These are phyloP conservation scores for Lentinus polychrous DNA, from an alignment of 1,284 basidiomycete species.

Conservation along the genomic window DNA sequence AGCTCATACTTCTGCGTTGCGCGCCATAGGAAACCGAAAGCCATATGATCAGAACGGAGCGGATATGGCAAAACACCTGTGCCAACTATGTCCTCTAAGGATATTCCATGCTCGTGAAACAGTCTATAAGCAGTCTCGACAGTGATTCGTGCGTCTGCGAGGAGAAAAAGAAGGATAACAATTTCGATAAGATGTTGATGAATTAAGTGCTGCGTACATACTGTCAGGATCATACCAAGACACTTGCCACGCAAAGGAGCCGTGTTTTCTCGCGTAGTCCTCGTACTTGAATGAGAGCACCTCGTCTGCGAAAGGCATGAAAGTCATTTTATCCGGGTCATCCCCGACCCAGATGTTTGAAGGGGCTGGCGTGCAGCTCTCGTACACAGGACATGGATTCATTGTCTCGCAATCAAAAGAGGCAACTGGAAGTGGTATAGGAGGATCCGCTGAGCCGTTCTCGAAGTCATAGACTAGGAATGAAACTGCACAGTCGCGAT, in stretches of 20 bases:
- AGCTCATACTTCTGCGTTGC: too few relatives aligned
- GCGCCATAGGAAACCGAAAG: too few relatives aligned
- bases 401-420: background rate
- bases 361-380: conserved; percentile 40
- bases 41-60: conserved; percentile 16
- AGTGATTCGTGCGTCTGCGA: conserved; percentile 31
- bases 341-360: conserved; percentile 47
- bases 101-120: conserved; percentile 26
- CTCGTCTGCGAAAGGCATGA: conserved; percentile 55
- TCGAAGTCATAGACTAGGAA: background rate
- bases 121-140: conserved; percentile 38
- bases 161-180: conserved; percentile 25
- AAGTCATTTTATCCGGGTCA: conserved; percentile 46
- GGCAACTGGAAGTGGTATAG: too few relatives aligned
- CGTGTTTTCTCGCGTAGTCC: conserved; percentile 31
- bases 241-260: conserved; percentile 21
- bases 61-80: conserved; percentile 33
- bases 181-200: conserved; percentile 17
- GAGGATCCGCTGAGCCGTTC: background rate
- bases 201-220: too few relatives aligned
- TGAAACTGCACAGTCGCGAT: background rate
- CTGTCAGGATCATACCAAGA: too few relatives aligned
- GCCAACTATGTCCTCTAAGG: conserved; percentile 35
- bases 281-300: conserved; percentile 43
- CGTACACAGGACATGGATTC: conserved; percentile 28